Base-by-base conservation (phyloP, 768 basidiomycete genomes). In the Lentinula detonsa region DNA sequence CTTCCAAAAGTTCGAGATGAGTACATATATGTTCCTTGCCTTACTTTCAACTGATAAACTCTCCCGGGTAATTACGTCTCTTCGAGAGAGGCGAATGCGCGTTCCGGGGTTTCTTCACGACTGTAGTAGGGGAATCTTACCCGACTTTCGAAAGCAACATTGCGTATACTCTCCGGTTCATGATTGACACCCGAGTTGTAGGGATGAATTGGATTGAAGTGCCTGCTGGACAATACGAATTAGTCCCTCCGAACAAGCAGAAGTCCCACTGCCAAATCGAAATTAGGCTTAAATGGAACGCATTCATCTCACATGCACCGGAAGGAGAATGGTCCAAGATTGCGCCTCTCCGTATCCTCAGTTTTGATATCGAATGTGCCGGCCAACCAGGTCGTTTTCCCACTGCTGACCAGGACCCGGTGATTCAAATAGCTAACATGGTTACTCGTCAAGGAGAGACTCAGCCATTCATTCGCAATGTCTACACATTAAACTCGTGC, bases 201-300 rank as follows among this genome's bases (percentile, higher is more conserved):
- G 97, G 97, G 8, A 98, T 99, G 97, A 98, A 98, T 70, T 99
- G 97, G 96, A 89, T 99, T 57, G 94, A 98, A 74, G 77, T 97
- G 8, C 90, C 90, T 4, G 85, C 89, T 3, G 91, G 91, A 2
- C 85, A 85, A 65, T 99, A 97, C 69, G 77, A 78, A 11, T 69
- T 95, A 18, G 61, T 86, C n/a, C 69, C 81, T 13, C 13, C 39
- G 31, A 37, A 59, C 6, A 75, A 80, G 40, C 91, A 85, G 68
- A 80, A 81, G 52, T 95, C 95, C 1, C 81, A 82, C 52, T 98
- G 94, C 71, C 97, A 99, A 70, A 81, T 98, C 15, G 96, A 99
- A 71, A 73, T 98, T 50, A 83, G 75, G 33, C 81, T 93, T 65
- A 82, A 81, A 93, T 94, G 87, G 75, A 82, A 95, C 62, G 78